Evolutionary conservation across 2,329 filamentous ascomycete species (phyloP).

Genomic region (Fusarium luffae): DNA sequence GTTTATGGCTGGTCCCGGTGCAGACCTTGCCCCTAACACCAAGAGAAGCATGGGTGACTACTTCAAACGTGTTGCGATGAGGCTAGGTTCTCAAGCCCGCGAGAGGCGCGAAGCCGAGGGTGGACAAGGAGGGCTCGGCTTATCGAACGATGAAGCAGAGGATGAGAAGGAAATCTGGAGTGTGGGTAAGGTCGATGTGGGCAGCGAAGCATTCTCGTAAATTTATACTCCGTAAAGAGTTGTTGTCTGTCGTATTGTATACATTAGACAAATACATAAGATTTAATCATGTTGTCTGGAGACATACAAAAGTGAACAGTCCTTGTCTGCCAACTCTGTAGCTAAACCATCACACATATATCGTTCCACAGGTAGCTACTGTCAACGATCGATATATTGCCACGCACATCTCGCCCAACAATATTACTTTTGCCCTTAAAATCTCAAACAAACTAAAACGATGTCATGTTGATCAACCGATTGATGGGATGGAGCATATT

Average conservation of each 20-base stretch:
- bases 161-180: conserved; percentile 97
- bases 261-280: neutral
- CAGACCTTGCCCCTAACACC: conserved; percentile 73
- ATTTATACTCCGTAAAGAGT: neutral
- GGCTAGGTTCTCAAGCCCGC: conserved; percentile 85
- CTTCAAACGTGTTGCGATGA: conserved; percentile 90
- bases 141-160: conserved; percentile 91
- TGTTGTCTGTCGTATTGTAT: neutral
- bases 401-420: neutral
- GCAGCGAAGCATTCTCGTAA: conserved; percentile 41
- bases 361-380: neutral
- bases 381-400: neutral
- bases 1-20: conserved; percentile 78
- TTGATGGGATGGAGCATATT: neutral
- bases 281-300: neutral
- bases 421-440: neutral
- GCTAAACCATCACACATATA: neutral
- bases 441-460: neutral
- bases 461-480: rapidly evolving
- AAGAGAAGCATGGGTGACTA: conserved; percentile 97
- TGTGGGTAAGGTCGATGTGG: conserved; percentile 83
- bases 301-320: neutral
- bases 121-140: conserved; percentile 83
- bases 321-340: neutral
- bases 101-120: conserved; percentile 93